A percentile compares a stretch with the other conserved stretches of the same genome.
Evolutionary conservation across 73 alveolate species (phyloP).

Genomic region (Effrenium voratum): DNA sequence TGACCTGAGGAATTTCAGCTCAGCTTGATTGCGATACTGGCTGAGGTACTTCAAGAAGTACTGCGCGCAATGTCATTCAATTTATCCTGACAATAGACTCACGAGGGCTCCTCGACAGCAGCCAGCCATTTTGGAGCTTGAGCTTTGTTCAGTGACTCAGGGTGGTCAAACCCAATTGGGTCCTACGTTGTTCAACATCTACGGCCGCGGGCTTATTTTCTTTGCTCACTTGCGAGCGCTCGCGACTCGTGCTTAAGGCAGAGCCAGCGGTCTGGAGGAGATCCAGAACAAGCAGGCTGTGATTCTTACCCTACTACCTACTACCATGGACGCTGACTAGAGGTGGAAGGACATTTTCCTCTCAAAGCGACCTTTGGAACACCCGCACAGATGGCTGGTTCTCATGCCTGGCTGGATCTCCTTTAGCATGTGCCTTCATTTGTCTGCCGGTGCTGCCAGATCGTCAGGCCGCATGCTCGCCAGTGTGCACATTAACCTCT

Average conservation of each 20-base stretch:
- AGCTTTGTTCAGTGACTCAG: neutral
- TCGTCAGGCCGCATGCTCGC: too few relatives aligned
- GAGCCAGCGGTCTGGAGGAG: constrained; percentile 89
- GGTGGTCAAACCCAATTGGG: constrained; percentile 91
- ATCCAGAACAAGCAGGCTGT: constrained; percentile 78
- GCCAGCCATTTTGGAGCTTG: neutral
- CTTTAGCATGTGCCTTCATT: too few relatives aligned
- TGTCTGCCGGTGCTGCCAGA: too few relatives aligned
- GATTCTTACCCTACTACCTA: too few relatives aligned
- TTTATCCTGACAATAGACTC: constrained; percentile 78
- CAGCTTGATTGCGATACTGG: too few relatives aligned
- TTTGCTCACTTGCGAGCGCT: neutral
- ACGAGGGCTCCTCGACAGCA: constrained; percentile 55
- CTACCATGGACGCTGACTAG: too few relatives aligned
- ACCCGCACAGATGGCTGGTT: too few relatives aligned
- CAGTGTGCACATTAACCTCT: too few relatives aligned
- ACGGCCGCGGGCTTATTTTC: neutral
- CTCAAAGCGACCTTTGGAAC: too few relatives aligned
- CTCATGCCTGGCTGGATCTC: too few relatives aligned
- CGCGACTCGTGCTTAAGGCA: neutral
- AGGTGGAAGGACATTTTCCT: too few relatives aligned
- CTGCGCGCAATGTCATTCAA: constrained; percentile 90
- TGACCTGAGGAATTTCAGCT: too few relatives aligned
- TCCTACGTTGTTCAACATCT: constrained; percentile 73
- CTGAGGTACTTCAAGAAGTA: constrained; percentile 85